Conservation (phyloP, 306 rosid genomes). For the Cucumis sativus region Cucumber_9930_V3 NC_026657.2:5877001-5877500, state of each 20-base stretch:
- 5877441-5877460: background rate
- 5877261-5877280: slow-evolving; percentile 76
- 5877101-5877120: background rate
- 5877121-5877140: background rate
- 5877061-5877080: background rate
- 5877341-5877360: too few species aligned
- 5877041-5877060: background rate
- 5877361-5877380: background rate
- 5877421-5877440: background rate
- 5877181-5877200: slow-evolving; percentile 90
- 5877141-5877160: slow-evolving; percentile 35
- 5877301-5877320: slow-evolving; percentile 83
- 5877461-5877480: background rate
- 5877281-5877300: slow-evolving; percentile 93
- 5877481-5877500: slow-evolving; percentile 65
- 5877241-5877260: slow-evolving; percentile 79
- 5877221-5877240: slow-evolving; percentile 95
- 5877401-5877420: background rate
- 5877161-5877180: slow-evolving; percentile 87
- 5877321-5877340: slow-evolving; percentile 30
- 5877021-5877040: background rate
- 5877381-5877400: background rate
- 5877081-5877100: background rate
- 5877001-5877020: too few species aligned
- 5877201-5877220: slow-evolving; percentile 86